Conservation (phyloP, 2,329 filamentous ascomycete species). For the Escovopsis sp. region DNA sequence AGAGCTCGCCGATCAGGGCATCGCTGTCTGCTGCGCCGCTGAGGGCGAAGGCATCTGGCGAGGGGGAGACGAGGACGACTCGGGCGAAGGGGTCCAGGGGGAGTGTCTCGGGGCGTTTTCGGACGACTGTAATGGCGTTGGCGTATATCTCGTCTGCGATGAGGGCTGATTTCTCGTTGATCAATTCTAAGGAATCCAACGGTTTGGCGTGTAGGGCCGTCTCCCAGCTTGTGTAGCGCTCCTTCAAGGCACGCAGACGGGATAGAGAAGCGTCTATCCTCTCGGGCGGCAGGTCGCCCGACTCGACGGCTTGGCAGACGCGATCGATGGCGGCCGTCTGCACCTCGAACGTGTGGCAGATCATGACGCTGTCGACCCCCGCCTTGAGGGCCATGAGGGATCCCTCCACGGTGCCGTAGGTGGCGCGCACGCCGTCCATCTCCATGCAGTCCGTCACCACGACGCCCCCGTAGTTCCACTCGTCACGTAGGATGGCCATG, state of each 20-base stretch:
- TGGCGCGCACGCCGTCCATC: constrained; percentile 14
- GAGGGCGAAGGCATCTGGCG: constrained; percentile 9
- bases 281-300: constrained; percentile 6
- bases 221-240: constrained; percentile 11
- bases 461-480: constrained; percentile 10
- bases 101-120: constrained; percentile 6
- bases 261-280: constrained; percentile 9
- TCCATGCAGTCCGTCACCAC: constrained; percentile 15
- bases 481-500: constrained; percentile 10
- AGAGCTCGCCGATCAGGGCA: background rate
- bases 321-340: constrained; percentile 13
- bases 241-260: constrained; percentile 10
- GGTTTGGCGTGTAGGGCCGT: constrained; percentile 6
- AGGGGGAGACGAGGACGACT: constrained; percentile 13
- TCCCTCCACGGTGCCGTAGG: constrained; percentile 12
- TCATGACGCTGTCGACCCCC: constrained; percentile 15
- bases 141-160: constrained; percentile 10
- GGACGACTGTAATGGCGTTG: constrained; percentile 11
- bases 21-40: constrained; percentile 13
- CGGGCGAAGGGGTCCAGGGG: constrained; percentile 7
- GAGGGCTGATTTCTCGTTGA: constrained; percentile 7
- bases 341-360: constrained; percentile 14
- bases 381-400: constrained; percentile 13
- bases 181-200: constrained; percentile 2
- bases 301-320: constrained; percentile 9